phyloP scores from a whole-genome alignment of 129 eudicot species.

The Flaveria brownii region DNA sequence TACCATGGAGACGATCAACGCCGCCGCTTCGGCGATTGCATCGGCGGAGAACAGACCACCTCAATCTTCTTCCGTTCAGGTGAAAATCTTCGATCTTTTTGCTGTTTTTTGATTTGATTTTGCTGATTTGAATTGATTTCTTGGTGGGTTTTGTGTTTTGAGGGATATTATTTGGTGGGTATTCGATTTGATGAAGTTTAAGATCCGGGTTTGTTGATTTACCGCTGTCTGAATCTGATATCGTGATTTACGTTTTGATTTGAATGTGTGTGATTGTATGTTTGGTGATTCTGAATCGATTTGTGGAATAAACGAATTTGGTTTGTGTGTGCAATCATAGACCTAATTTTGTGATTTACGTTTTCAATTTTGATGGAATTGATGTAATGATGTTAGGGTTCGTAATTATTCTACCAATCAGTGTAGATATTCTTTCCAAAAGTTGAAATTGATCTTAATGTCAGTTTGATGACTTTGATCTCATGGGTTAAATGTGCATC shows the following conservation, averaged over 20 bases:
- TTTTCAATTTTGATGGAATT: slow-evolving; percentile 19
- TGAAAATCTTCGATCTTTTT: slow-evolving; percentile 20
- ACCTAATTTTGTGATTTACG: slow-evolving; percentile 15
- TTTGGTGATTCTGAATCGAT: background rate
- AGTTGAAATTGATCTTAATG: background rate
- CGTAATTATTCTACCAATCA: background rate
- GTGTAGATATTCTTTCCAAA: background rate
- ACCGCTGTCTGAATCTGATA: slow-evolving; percentile 5
- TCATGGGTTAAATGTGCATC: background rate
- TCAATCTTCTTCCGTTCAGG: slow-evolving; percentile 44
- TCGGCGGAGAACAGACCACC: slow-evolving; percentile 46
- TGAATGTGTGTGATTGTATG: background rate
- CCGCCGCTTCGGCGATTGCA: slow-evolving; percentile 55
- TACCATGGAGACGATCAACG: slow-evolving; percentile 51
- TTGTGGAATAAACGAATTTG: background rate
- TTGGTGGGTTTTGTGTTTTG: no score
- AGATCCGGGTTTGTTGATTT: slow-evolving; percentile 26
- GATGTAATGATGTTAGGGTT: slow-evolving; percentile 29
- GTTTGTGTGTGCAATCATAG: slow-evolving; percentile 11
- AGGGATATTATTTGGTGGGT: background rate
- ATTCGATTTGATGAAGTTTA: background rate
- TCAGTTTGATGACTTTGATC: slow-evolving; percentile 29
- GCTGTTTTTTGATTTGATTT: background rate
- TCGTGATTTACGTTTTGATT: slow-evolving; percentile 15
- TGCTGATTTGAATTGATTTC: background rate